Evolutionary conservation across 2,329 filamentous ascomycete species (phyloP), one percentile per base, ranked within the genome.

Genomic region (Parastagonospora avenae): DNA sequence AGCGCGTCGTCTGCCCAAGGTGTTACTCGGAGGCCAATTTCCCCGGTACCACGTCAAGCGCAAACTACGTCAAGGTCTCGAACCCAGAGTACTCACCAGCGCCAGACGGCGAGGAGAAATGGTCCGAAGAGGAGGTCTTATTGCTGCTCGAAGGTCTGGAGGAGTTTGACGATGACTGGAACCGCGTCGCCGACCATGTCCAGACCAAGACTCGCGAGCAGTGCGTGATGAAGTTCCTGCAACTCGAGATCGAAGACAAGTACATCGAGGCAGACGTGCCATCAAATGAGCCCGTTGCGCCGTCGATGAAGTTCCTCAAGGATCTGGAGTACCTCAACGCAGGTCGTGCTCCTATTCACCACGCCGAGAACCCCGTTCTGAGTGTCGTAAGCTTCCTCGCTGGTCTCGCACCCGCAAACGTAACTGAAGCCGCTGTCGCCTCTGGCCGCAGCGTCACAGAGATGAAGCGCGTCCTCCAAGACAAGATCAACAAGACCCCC

Each of bases 181-280:
- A 90, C 50, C 86, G 91, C 65, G 92, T 99, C 60, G 88, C 95
- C 1, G 91, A 93, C 57, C 90, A 97, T 67, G 94, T 99, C 37
- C 90, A 90, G 42, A 95, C 91, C 2, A 87, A 93, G 53, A 96
- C 92, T 1, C 84, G 91, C 46, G 95, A 99, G 74, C 93, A 99
- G 77, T 99, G 94, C 72, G 93, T 97, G 12, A 82, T 97, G 64
- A 94, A 97, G 72, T 99, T 99, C 79, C 76, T 99, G 58, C 92
- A 97, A 70, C 81, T 99, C 31, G 93, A 97, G 62, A 99, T 99
- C 55, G 94, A 97, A 73, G 93, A 97, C 78, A 95, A 96, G 73
- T 99, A 97, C 68, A 80, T 97, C 8, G 92, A 97, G 65, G 86
- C 91, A 7, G 87, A 93, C 65, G 83, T 85, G 7, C 78, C 90